Evolutionary conservation across 139 green algal genomes (phyloP).

Genomic region (Picochlorum sp.): DNA sequence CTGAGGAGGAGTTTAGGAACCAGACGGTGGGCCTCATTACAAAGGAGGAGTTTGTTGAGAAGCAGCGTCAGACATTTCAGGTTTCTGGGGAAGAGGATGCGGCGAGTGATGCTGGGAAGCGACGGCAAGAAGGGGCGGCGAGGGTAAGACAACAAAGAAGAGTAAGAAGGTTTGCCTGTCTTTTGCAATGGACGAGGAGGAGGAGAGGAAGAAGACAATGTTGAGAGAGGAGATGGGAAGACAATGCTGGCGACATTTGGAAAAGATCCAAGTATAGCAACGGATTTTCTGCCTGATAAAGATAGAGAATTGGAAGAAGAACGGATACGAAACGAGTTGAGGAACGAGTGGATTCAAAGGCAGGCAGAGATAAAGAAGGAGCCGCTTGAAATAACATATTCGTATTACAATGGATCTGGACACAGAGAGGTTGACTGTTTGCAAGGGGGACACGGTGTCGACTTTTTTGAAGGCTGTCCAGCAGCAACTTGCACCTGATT

Average conservation of each 20-base stretch:
- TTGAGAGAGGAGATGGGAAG: background rate
- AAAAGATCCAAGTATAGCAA: slow-evolving; percentile 70
- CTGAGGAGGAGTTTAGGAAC: slow-evolving; percentile 88
- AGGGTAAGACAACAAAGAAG: slow-evolving; percentile 35
- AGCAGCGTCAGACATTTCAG: slow-evolving; percentile 46
- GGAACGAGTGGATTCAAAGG: slow-evolving; percentile 30
- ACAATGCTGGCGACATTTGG: slow-evolving; percentile 48
- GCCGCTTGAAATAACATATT: slow-evolving; percentile 86
- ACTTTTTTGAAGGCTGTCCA: slow-evolving; percentile 79
- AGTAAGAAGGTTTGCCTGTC: slow-evolving; percentile 58
- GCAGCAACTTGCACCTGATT: slow-evolving; percentile 76
- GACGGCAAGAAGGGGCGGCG: slow-evolving; percentile 34
- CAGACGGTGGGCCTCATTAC: slow-evolving; percentile 94
- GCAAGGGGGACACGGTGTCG: slow-evolving; percentile 68
- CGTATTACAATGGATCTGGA: slow-evolving; percentile 90
- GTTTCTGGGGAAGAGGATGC: slow-evolving; percentile 42
- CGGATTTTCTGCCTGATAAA: slow-evolving; percentile 78
- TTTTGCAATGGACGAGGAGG: slow-evolving; percentile 50
- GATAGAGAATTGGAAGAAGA: slow-evolving; percentile 71
- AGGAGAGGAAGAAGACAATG: slow-evolving; percentile 19
- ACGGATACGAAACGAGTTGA: slow-evolving; percentile 65
- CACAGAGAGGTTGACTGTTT: slow-evolving; percentile 54
- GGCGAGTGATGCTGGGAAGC: slow-evolving; percentile 15
- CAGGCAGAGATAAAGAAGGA: slow-evolving; percentile 72
- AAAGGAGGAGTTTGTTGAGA: slow-evolving; percentile 83